Conservation (phyloP, 2,329 filamentous ascomycete species). For the Aspergillus neotritici region DNA sequence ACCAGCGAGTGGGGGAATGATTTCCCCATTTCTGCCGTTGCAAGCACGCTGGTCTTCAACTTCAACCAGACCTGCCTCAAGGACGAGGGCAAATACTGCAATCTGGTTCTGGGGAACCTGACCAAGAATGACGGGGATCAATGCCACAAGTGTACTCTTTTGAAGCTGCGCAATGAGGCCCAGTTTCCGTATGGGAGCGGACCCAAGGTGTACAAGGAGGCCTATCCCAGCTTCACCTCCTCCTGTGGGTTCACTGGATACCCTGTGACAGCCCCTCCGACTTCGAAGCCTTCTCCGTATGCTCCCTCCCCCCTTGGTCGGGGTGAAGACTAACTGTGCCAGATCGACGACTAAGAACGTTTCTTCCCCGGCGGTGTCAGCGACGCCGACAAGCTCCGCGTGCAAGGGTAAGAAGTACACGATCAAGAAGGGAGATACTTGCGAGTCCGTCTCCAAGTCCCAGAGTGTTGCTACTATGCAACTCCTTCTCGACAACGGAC, state of each 20-base stretch:
- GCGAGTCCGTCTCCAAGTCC: conserved; percentile 4
- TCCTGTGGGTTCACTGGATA: conserved; percentile 18
- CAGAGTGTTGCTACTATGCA: conserved; percentile 4
- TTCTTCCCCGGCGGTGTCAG: neutral
- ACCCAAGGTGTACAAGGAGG: conserved; percentile 11
- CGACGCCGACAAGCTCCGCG: conserved; percentile 1
- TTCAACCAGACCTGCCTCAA: conserved; percentile 6
- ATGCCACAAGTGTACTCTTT: conserved; percentile 4
- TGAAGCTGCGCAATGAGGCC: conserved; percentile 4
- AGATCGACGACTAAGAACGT: neutral
- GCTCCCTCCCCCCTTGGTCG: too few species aligned
- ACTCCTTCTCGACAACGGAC: conserved; percentile 2
- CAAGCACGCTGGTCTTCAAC: conserved; percentile 1
- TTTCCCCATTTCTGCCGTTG: conserved; percentile 2
- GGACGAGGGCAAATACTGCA: conserved; percentile 4
- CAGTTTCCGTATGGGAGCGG: conserved; percentile 6
- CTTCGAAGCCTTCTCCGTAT: neutral
- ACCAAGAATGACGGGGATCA: conserved; percentile 4
- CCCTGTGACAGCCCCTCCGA: conserved; percentile 1
- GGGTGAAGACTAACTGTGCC: too few species aligned
- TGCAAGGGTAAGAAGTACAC: conserved; percentile 6
- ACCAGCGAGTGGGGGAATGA: conserved; percentile 3
- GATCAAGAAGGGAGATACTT: conserved; percentile 7
- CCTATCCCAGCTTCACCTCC: conserved; percentile 24
- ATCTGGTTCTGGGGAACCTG: conserved; percentile 2